Evolutionary conservation across 108 stramenopile species (phyloP).

Genomic region (Thalassiosira profunda): DNA sequence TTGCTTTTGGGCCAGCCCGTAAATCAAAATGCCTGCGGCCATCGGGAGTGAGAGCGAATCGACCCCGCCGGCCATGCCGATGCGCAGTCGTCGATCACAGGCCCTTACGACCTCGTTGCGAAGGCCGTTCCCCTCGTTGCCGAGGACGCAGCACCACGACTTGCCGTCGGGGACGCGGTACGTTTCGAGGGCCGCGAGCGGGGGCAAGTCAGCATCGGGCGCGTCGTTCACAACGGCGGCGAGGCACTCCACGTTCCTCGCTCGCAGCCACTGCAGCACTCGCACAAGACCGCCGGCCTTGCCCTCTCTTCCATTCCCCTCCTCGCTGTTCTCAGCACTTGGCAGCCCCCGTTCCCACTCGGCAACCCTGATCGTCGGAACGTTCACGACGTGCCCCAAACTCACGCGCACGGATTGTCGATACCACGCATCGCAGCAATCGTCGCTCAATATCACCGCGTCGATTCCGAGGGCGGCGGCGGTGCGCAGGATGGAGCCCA

Average conservation of each 20-base stretch:
- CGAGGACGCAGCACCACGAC: conserved; percentile 77
- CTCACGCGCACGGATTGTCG: conserved; percentile 70
- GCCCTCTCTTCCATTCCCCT: neutral
- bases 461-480: conserved; percentile 75
- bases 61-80: conserved; percentile 66
- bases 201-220: conserved; percentile 33
- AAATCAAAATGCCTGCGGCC: conserved; percentile 74
- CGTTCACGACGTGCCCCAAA: conserved; percentile 77
- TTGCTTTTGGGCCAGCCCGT: conserved; percentile 49
- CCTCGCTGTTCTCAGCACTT: conserved; percentile 3
- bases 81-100: conserved; percentile 52
- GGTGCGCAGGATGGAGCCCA: conserved; percentile 79
- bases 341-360: conserved; percentile 44
- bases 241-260: conserved; percentile 33
- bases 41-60: conserved; percentile 76
- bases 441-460: conserved; percentile 71
- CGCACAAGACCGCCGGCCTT: conserved; percentile 19
- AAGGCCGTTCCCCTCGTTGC: conserved; percentile 82
- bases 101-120: conserved; percentile 48
- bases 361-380: conserved; percentile 63
- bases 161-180: neutral
- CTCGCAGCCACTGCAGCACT: conserved; percentile 41
- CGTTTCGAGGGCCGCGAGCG: conserved; percentile 33
- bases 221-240: conserved; percentile 75
- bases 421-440: conserved; percentile 85